Conservation (phyloP, 331 rosid genomes). For the Quercus lobata region DNA sequence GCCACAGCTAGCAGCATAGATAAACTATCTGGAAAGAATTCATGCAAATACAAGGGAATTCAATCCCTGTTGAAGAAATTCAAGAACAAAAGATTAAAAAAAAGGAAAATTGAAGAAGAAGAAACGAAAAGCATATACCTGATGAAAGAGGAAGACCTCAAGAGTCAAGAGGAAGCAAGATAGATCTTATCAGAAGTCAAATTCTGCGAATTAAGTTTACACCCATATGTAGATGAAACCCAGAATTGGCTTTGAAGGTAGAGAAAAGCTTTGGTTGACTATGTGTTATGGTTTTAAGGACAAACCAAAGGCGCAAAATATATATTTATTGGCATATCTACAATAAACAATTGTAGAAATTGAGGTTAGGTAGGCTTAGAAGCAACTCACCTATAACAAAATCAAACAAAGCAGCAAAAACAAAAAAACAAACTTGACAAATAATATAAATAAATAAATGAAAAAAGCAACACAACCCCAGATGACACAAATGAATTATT, state of each 20-base stretch:
- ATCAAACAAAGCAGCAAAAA: background rate
- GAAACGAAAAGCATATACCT: constrained; percentile 21
- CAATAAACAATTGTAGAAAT: constrained; percentile 6
- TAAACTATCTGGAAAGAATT: background rate
- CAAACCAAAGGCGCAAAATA: constrained; percentile 23
- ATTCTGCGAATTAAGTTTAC: constrained; percentile 15
- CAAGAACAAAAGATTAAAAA: background rate
- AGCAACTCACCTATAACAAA: constrained; percentile 24
- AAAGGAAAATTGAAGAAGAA: background rate
- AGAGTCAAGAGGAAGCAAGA: constrained; percentile 12
- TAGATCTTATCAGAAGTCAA: constrained; percentile 10
- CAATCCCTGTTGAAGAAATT: background rate
- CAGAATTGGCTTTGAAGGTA: constrained; percentile 14
- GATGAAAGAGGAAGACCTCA: constrained; percentile 21
- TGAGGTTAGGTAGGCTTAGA: constrained; percentile 33
- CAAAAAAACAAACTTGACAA: constrained; percentile 14
- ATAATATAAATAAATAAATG: constrained; percentile 1
- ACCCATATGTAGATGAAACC: constrained; percentile 33
- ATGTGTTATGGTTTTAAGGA: constrained; percentile 13
- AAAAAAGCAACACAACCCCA: background rate
- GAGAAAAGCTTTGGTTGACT: constrained; percentile 30
- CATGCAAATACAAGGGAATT: constrained; percentile 5
- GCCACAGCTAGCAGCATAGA: background rate
- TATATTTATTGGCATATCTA: constrained; percentile 16
- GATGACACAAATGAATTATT: background rate